phyloP scores from a whole-genome alignment of 768 basidiomycete genomes.

The Pleurotus cornucopiae region DNA sequence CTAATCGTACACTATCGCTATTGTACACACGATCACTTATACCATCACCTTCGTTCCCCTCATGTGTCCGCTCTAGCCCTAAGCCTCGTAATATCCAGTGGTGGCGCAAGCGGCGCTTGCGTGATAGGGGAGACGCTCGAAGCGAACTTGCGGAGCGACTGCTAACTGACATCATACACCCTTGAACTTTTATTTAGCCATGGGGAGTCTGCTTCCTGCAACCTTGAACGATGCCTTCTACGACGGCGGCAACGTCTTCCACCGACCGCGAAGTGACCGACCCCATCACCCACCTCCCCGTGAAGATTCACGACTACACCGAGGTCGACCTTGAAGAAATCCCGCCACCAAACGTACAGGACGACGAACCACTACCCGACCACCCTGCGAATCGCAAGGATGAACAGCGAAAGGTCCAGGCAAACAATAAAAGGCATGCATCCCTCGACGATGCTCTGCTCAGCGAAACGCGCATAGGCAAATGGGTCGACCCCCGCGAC shows the following conservation, averaged over 20 bases:
- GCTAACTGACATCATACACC: too few species aligned
- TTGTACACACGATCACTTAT: too few species aligned
- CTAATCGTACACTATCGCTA: too few species aligned
- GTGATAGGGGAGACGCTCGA: too few species aligned
- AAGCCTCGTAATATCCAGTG: too few species aligned
- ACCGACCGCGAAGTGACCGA: constrained; percentile 31
- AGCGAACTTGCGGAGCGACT: too few species aligned
- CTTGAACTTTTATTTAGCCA: too few species aligned
- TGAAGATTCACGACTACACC: constrained; percentile 31
- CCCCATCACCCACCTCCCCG: constrained; percentile 34
- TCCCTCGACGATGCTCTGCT: constrained; percentile 25
- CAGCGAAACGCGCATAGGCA: constrained; percentile 23
- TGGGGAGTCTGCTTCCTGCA: too few species aligned
- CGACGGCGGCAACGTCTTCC: not conserved
- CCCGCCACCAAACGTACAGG: constrained; percentile 17
- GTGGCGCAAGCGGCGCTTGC: too few species aligned
- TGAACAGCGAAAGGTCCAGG: constrained; percentile 14
- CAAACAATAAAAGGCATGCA: constrained; percentile 18
- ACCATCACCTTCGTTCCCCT: too few species aligned
- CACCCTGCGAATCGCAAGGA: constrained; percentile 10
- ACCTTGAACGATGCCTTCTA: not conserved
- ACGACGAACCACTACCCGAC: not conserved
- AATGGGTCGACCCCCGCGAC: constrained; percentile 30
- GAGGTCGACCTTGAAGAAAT: constrained; percentile 31
- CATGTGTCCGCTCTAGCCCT: too few species aligned